A percentile compares a stretch with the other conserved stretches of the same genome.
Evolutionary conservation across 441 rosid genomes (phyloP).

Genomic region (Populus hybrid): DNA sequence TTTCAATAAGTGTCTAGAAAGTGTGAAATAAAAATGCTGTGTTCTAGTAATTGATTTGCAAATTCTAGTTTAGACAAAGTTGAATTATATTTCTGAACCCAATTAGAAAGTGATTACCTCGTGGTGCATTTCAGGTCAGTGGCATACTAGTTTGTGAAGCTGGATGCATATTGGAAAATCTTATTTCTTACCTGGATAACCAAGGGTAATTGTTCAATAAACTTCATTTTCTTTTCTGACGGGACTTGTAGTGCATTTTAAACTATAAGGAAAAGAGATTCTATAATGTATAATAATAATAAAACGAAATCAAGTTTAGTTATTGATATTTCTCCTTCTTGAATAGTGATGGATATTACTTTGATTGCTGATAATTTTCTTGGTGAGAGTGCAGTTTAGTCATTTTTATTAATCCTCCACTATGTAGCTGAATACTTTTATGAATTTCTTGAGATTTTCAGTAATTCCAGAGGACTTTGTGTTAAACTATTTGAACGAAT

Average conservation of each 20-base stretch:
- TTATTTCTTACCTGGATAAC: slow-evolving; percentile 67
- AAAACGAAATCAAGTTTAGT: background rate
- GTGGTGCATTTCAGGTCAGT: slow-evolving; percentile 56
- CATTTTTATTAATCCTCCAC: background rate
- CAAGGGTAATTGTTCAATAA: slow-evolving; percentile 53
- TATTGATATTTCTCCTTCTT: background rate
- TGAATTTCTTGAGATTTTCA: background rate
- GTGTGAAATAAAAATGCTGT: no score
- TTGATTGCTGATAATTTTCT: background rate
- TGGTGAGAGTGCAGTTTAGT: background rate
- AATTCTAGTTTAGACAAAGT: background rate
- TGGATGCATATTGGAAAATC: slow-evolving; percentile 94
- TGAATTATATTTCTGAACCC: background rate
- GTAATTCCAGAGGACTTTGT: background rate
- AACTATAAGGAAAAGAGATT: background rate
- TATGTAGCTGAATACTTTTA: background rate
- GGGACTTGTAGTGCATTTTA: slow-evolving; percentile 7
- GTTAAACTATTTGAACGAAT: background rate
- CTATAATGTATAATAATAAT: background rate
- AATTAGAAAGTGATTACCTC: slow-evolving; percentile 17
- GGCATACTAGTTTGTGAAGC: slow-evolving; percentile 95
- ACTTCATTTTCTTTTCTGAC: background rate
- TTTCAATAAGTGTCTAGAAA: no score
- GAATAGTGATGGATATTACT: background rate
- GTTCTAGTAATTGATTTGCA: background rate